Base-by-base conservation (phyloP, 176 grass and related monocot species). In the Rhynchospora tenuis region DNA sequence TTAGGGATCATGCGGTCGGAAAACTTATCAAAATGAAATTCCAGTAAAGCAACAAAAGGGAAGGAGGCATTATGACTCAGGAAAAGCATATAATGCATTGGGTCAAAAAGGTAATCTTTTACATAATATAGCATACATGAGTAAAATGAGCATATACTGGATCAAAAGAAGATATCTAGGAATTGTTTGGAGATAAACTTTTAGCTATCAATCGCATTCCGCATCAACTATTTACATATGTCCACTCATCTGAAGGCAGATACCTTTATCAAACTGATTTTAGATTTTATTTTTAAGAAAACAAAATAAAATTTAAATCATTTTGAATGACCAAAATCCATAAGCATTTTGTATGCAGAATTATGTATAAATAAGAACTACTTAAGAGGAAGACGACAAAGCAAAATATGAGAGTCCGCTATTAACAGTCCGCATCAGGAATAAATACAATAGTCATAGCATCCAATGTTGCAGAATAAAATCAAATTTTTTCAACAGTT, bases 391-490 rank as follows among this genome's bases (percentile, higher is more conserved):
- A 51, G 11, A 51, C 0, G 48, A 51, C 33, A 38, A 11, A 75
- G 13, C 52, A 45, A 54, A 52, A 75, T 28, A 11, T 16, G 71
- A 70, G 16, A 55, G 73, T 76, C 73, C 24, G 5, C 33, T 54
- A 55, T 52, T 42, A 27, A 28, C 6, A 55, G 73, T 76, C 15
- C 48, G 55, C 73, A 76, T 76, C 23, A 29, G 29, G 4, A 76
- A 52, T 76, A 55, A 27, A 55, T 76, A 76, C 73, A 76, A 31
- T 5, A 76, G 23, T 28, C 55, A 47, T 20, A 70, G 22, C 47
- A 76, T 76, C 73, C 48, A 55, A 76, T 75, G 20, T 55, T 76
- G 73, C 23, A 55, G 7, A 71, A 71, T 31, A 54, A 54, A 76
- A 76, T 76, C 24, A 76, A 17, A 76, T 14, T 15, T 51, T 6